phyloP scores from a whole-genome alignment of 805 yeast species.

The Kluyveromyces starmeri region DNA sequence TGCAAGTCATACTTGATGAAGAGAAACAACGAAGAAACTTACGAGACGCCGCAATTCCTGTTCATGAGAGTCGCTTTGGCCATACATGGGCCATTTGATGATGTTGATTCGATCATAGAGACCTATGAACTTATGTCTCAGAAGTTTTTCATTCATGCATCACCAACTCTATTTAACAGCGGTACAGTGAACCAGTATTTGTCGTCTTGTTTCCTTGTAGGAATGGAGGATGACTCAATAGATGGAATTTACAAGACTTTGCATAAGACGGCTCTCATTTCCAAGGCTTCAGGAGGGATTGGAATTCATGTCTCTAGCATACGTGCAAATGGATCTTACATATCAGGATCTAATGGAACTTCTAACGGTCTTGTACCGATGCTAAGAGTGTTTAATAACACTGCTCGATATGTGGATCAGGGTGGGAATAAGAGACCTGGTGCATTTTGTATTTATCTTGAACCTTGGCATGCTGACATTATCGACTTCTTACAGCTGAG shows the following conservation, averaged over 20 bases:
- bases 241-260: constrained; percentile 88
- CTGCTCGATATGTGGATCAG: constrained; percentile 94
- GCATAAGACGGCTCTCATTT: constrained; percentile 78
- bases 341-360: constrained; percentile 84
- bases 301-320: constrained; percentile 83
- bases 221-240: constrained; percentile 87
- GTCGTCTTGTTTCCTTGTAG: constrained; percentile 88
- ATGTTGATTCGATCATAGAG: constrained; percentile 56
- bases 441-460: constrained; percentile 85
- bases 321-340: constrained; percentile 74
- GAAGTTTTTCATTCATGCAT: constrained; percentile 78
- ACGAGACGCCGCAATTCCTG: constrained; percentile 83
- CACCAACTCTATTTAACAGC: constrained; percentile 88
- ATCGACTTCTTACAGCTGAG: constrained; percentile 77
- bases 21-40: constrained; percentile 40
- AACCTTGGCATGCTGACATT: constrained; percentile 94
- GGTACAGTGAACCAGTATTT: constrained; percentile 77
- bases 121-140: constrained; percentile 79
- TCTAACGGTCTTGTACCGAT: constrained; percentile 90
- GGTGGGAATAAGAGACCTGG: constrained; percentile 98
- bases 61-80: constrained; percentile 87
- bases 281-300: constrained; percentile 91
- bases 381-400: constrained; percentile 87
- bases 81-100: constrained; percentile 57
- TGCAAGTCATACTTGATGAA: constrained; percentile 73